These are phyloP conservation scores for Raffaelea ambrosiae DNA, from an alignment of 2,329 filamentous ascomycete genomes.

Conservation along the genomic window DNA sequence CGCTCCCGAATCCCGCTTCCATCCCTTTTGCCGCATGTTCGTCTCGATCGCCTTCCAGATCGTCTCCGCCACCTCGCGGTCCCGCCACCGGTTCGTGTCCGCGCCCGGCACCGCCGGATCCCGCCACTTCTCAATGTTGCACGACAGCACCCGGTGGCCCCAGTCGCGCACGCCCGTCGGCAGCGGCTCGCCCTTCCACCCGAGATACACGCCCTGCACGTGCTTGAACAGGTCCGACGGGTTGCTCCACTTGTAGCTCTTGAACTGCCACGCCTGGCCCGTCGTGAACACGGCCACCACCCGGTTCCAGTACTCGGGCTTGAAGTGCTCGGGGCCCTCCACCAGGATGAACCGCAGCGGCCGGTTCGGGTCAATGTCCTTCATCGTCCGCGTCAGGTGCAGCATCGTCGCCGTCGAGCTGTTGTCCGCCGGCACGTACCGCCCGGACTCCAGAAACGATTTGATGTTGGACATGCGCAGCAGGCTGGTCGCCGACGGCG, in stretches of 20 bases:
- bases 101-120: constrained; percentile 34
- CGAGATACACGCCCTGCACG: constrained; percentile 79
- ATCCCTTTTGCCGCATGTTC: constrained; percentile 79
- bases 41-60: constrained; percentile 87
- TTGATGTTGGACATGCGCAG: constrained; percentile 95
- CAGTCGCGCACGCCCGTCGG: constrained; percentile 74
- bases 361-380: constrained; percentile 58
- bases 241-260: constrained; percentile 91
- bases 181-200: constrained; percentile 76
- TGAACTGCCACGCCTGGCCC: constrained; percentile 97
- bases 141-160: constrained; percentile 74
- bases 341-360: constrained; percentile 92
- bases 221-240: constrained; percentile 85
- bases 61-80: constrained; percentile 84
- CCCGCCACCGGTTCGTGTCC: constrained; percentile 62
- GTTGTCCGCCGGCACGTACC: constrained; percentile 69
- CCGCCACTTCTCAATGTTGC: constrained; percentile 78
- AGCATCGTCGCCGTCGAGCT: constrained; percentile 70
- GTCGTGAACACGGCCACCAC: constrained; percentile 97
- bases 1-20: constrained; percentile 64
- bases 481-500: constrained; percentile 87
- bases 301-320: constrained; percentile 93
- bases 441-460: constrained; percentile 78
- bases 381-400: constrained; percentile 72
- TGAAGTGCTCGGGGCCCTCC: constrained; percentile 88